Percentiles rank a stretch among this genome's conserved stretches.
These are phyloP conservation scores for Stemphylium lycopersici DNA, from an alignment of 2,329 filamentous ascomycete species.

Conservation along the genomic window DNA sequence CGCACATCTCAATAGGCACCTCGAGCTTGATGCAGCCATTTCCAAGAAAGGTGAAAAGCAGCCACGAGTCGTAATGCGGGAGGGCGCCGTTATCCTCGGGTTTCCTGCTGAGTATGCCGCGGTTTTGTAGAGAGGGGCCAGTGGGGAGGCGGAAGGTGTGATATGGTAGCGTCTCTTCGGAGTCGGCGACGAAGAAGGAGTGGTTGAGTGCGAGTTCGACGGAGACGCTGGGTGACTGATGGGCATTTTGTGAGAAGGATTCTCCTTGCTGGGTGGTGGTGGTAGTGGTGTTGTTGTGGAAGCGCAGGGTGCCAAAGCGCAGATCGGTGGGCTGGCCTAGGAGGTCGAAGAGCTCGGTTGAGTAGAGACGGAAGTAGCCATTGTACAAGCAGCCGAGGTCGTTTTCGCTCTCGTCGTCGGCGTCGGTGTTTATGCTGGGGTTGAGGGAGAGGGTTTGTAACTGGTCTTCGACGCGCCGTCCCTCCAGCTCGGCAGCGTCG, in stretches of 20 bases:
- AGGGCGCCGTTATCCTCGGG: slow-evolving; percentile 38
- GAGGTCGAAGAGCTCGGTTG: slow-evolving; percentile 44
- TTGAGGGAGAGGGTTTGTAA: slow-evolving; percentile 26
- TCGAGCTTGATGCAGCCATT: slow-evolving; percentile 45
- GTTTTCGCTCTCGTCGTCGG: slow-evolving; percentile 7
- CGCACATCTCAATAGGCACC: slow-evolving; percentile 47
- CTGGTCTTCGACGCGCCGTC: slow-evolving; percentile 40
- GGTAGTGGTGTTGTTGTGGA: slow-evolving; percentile 19
- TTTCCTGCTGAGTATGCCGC: slow-evolving; percentile 42
- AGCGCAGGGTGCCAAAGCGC: slow-evolving; percentile 45
- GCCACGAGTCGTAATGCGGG: slow-evolving; percentile 45
- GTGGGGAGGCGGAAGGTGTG: slow-evolving; percentile 42
- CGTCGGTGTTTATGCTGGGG: slow-evolving; percentile 2
- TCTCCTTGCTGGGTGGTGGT: slow-evolving; percentile 3
- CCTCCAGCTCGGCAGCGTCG: slow-evolving; percentile 35
- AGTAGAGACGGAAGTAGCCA: slow-evolving; percentile 47
- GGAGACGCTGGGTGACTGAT: slow-evolving; percentile 20
- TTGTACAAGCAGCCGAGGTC: slow-evolving; percentile 35
- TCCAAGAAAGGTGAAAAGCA: slow-evolving; percentile 47
- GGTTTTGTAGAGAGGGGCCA: slow-evolving; percentile 40
- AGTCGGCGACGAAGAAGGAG: slow-evolving; percentile 45
- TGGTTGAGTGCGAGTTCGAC: slow-evolving; percentile 43
- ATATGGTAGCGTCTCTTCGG: slow-evolving; percentile 44
- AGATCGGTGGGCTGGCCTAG: slow-evolving; percentile 44
- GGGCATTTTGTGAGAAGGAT: neutral